These are phyloP conservation scores for Shiraia sp. DNA, from an alignment of 2,329 filamentous ascomycete genomes.

Conservation along the genomic window DNA sequence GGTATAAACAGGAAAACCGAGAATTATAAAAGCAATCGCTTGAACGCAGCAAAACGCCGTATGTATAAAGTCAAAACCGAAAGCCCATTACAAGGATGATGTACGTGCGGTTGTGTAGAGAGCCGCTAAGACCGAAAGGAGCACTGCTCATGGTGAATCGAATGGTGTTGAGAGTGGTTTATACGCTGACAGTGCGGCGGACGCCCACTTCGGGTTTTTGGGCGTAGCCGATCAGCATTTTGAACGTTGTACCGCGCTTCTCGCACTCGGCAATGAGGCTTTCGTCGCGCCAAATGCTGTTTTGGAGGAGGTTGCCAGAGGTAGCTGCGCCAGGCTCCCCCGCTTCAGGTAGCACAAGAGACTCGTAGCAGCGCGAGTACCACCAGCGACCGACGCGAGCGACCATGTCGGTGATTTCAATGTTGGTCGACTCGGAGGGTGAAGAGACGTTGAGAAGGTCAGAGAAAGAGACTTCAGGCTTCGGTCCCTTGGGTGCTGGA, in stretches of 20 bases:
- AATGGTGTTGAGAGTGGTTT: slow-evolving; percentile 13
- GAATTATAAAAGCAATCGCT: slow-evolving; percentile 29
- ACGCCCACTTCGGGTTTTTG: slow-evolving; percentile 67
- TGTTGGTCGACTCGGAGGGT: slow-evolving; percentile 61
- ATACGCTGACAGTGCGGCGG: slow-evolving; percentile 55
- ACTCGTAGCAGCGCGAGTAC: slow-evolving; percentile 93
- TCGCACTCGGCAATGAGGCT: slow-evolving; percentile 81
- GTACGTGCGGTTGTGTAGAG: neutral
- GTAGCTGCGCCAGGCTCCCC: slow-evolving; percentile 40
- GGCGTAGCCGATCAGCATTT: slow-evolving; percentile 88
- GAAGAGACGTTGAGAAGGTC: slow-evolving; percentile 39
- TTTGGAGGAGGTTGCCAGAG: slow-evolving; percentile 47
- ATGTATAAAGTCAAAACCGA: slow-evolving; percentile 9
- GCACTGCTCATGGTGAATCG: slow-evolving; percentile 37
- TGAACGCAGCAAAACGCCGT: slow-evolving; percentile 38
- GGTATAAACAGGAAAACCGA: slow-evolving; percentile 26
- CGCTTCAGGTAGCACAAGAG: slow-evolving; percentile 53
- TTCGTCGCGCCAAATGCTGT: slow-evolving; percentile 78
- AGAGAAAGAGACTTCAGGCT: slow-evolving; percentile 41
- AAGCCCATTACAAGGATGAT: slow-evolving; percentile 16
- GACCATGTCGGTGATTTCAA: slow-evolving; percentile 89
- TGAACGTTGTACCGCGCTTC: slow-evolving; percentile 82
- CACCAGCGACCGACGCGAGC: slow-evolving; percentile 92
- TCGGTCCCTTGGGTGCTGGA: slow-evolving; percentile 22
- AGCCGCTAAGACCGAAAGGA: slow-evolving; percentile 33